A percentile compares a stretch with the other conserved stretches of the same genome.
Evolutionary conservation across 345 rosid genomes (phyloP).

Genomic region (Arabis hirsuta): DNA sequence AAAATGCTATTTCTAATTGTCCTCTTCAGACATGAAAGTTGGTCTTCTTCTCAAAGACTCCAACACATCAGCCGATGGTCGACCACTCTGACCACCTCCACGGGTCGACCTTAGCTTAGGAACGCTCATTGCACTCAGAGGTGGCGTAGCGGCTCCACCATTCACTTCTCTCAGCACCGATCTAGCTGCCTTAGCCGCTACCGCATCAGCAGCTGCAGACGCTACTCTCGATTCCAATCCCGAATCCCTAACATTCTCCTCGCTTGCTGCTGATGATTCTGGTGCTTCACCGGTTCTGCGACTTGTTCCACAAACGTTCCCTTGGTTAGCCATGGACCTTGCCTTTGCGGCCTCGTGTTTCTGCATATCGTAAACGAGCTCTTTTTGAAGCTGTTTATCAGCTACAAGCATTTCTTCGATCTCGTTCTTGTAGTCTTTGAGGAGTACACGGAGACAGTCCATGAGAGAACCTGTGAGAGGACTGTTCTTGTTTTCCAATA

Average conservation of each 20-base stretch:
- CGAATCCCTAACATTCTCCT: slow-evolving; percentile 25
- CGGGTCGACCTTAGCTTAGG: slow-evolving; percentile 67
- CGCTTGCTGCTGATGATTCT: slow-evolving; percentile 33
- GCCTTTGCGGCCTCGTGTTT: slow-evolving; percentile 77
- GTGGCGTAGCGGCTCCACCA: slow-evolving; percentile 62
- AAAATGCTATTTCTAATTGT: slow-evolving; percentile 42
- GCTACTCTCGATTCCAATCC: slow-evolving; percentile 52
- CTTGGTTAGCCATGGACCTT: slow-evolving; percentile 58
- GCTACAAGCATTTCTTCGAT: slow-evolving; percentile 93
- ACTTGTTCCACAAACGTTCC: slow-evolving; percentile 49
- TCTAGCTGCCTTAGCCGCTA: slow-evolving; percentile 64
- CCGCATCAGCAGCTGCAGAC: slow-evolving; percentile 70
- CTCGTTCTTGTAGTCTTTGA: slow-evolving; percentile 94
- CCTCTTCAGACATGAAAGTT: slow-evolving; percentile 70
- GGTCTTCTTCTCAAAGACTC: slow-evolving; percentile 83
- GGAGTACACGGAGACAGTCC: slow-evolving; percentile 86
- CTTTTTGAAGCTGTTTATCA: slow-evolving; percentile 89
- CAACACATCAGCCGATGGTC: slow-evolving; percentile 59
- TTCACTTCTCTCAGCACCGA: slow-evolving; percentile 80
- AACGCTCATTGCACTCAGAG: slow-evolving; percentile 68
- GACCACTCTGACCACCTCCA: slow-evolving; percentile 48
- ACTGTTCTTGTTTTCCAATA: slow-evolving; percentile 89
- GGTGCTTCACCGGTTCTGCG: slow-evolving; percentile 27
- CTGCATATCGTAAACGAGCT: slow-evolving; percentile 93
- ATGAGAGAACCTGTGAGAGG: slow-evolving; percentile 88